These are phyloP conservation scores for Parmelia sp. DNA, from an alignment of 495 filamentous ascomycete genomes.

Conservation along the genomic window DNA sequence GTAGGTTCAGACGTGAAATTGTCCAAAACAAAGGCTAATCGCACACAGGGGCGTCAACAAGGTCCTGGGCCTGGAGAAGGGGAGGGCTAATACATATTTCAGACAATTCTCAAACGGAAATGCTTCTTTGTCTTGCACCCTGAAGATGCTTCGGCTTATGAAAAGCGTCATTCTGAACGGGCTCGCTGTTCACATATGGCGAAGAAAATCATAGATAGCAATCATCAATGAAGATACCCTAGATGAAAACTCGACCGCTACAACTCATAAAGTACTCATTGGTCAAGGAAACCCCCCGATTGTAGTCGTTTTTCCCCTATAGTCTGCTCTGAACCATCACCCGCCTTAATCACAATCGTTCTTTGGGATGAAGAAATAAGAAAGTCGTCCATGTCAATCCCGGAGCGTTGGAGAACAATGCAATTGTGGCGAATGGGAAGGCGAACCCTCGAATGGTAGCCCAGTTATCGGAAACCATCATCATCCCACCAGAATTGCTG, in stretches of 20 bases:
- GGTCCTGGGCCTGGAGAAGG: slow-evolving; percentile 28
- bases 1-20: slow-evolving; percentile 31
- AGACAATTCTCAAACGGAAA: background rate
- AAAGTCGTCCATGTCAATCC: background rate
- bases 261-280: too few relatives aligned
- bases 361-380: background rate
- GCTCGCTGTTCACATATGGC: background rate
- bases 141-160: background rate
- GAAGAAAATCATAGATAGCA: background rate
- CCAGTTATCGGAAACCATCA: too few relatives aligned
- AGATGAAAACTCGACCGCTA: background rate
- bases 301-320: too few relatives aligned
- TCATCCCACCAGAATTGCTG: too few relatives aligned
- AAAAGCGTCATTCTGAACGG: slow-evolving; percentile 3
- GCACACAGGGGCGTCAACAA: slow-evolving; percentile 26
- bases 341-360: background rate
- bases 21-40: slow-evolving; percentile 6
- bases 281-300: too few relatives aligned
- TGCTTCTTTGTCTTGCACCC: background rate
- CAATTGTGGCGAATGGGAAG: too few relatives aligned
- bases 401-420: too few relatives aligned
- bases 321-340: background rate
- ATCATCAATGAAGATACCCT: background rate
- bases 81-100: slow-evolving; percentile 15
- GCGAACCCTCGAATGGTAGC: too few relatives aligned